phyloP scores from a whole-genome alignment of 2,329 filamentous ascomycete species.

The Penicillium aurantiogriseum region DNA sequence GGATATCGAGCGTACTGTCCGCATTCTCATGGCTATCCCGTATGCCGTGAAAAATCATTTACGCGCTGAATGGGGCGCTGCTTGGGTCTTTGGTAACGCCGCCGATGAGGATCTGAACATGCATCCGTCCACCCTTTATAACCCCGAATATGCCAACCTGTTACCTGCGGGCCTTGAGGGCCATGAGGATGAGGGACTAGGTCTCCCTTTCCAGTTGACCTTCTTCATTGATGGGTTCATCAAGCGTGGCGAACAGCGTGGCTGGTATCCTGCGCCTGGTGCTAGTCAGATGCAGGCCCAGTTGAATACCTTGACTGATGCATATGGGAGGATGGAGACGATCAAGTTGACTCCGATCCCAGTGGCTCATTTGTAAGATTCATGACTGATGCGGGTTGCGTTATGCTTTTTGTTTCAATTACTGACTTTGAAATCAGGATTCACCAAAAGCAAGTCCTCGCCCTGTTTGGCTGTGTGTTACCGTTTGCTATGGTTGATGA shows the following conservation, averaged over 20 bases:
- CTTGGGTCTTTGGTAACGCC: slow-evolving; percentile 32
- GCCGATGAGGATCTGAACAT: slow-evolving; percentile 33
- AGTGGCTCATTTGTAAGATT: slow-evolving; percentile 56
- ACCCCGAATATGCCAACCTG: slow-evolving; percentile 52
- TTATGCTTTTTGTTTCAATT: neutral
- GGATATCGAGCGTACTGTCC: slow-evolving; percentile 59
- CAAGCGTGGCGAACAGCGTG: slow-evolving; percentile 53
- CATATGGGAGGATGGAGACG: slow-evolving; percentile 64
- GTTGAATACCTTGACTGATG: slow-evolving; percentile 56
- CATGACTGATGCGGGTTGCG: neutral
- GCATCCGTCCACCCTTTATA: slow-evolving; percentile 32
- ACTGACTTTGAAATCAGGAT: slow-evolving; percentile 44
- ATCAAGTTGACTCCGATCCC: slow-evolving; percentile 64
- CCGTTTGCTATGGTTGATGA: slow-evolving; percentile 64
- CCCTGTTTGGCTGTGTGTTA: slow-evolving; percentile 59
- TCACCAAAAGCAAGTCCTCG: slow-evolving; percentile 63
- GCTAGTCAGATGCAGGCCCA: slow-evolving; percentile 59
- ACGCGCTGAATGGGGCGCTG: slow-evolving; percentile 60
- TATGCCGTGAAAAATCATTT: slow-evolving; percentile 65
- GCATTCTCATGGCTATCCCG: slow-evolving; percentile 60
- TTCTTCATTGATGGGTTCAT: slow-evolving; percentile 62
- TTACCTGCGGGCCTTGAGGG: slow-evolving; percentile 52
- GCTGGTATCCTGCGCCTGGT: slow-evolving; percentile 61
- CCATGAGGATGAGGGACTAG: slow-evolving; percentile 59
- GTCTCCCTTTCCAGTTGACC: slow-evolving; percentile 60